These are phyloP conservation scores for Hypoxylon sp. DNA, from an alignment of 2,329 filamentous ascomycete species.

Conservation along the genomic window DNA sequence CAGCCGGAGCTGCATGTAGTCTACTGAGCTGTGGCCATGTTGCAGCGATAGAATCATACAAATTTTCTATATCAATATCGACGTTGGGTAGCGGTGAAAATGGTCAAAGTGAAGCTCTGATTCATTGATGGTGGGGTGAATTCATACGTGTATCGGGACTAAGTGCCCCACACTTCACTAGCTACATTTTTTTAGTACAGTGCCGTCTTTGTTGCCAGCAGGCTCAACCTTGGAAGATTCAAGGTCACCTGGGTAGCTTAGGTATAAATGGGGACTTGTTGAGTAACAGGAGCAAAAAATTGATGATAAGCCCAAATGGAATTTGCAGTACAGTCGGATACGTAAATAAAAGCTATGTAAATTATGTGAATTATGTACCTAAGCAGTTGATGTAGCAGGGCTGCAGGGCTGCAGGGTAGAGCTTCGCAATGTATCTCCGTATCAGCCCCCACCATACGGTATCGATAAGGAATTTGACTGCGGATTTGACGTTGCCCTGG, in stretches of 20 bases:
- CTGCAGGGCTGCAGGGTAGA: no score
- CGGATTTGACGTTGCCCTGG: constrained; percentile 30
- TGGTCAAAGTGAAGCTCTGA: constrained; percentile 29
- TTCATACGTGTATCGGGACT: constrained; percentile 34
- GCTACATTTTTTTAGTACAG: constrained; percentile 5
- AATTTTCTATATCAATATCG: constrained; percentile 17
- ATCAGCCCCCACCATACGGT: background rate
- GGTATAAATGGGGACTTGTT: background rate
- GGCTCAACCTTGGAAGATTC: background rate
- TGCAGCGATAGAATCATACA: constrained; percentile 39
- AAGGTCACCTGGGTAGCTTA: background rate
- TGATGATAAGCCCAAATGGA: background rate
- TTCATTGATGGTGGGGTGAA: constrained; percentile 39
- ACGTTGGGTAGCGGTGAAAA: constrained; percentile 30
- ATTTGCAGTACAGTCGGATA: background rate
- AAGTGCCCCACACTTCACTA: constrained; percentile 28
- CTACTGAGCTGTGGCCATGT: constrained; percentile 65
- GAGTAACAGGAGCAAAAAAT: background rate
- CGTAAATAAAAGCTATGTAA: background rate
- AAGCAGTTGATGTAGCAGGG: background rate
- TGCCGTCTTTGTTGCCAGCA: background rate
- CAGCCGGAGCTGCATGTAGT: constrained; percentile 68
- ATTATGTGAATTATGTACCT: background rate
- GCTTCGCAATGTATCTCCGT: background rate
- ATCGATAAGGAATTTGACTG: constrained; percentile 12